Base-by-base conservation (phyloP, 441 rosid genomes). In the Macaranga tanarius region DNA sequence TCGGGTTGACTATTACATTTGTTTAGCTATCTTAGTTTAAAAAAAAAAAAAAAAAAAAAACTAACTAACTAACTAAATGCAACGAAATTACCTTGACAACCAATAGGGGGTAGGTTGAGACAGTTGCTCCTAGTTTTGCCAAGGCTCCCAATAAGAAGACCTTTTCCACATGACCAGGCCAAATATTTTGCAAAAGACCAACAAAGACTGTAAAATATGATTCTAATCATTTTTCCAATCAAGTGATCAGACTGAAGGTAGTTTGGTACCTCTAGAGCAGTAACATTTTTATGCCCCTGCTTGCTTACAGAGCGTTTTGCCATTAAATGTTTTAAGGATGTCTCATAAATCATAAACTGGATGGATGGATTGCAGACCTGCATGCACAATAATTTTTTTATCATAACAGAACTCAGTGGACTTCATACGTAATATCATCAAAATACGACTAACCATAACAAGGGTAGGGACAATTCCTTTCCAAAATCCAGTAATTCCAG, bases 351-450 rank as follows among this genome's bases (percentile, higher is more conserved):
- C 94, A 87, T 85, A 72, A 87, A 89, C 78, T 89, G 92, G 81
- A 89, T 87, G 58, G 94, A 89, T 22, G 93, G 93, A 76, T 89
- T 89, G 82, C 91, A 89, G 42, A 89, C 93, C 93, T 86, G 75
- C 50, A 77, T 61, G 25, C 69, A 75, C 58, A 80, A 42, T 7
- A 34, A 34, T 34, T 59, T 40, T 60, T 44, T 23, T 57, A 58
- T 47, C 57, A 64, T 19, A 63, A 65, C 28, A 64, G 25, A 79
- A 48, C 28, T 54, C n/a, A 15, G 60, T 65, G 66, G 54, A 51
- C 66, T 19, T 60, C 19, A 8, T 67, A 28, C 67, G 63, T 67
- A 60, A 67, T 66, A 54, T 6, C 34, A 60, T 26, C 26, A 59
- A 56, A 38, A 44, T 42, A 57, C 62, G 34, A 70, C 91, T 84